Conservation (phyloP, 352 stramenopile species). For the Globisporangium splendens region DNA sequence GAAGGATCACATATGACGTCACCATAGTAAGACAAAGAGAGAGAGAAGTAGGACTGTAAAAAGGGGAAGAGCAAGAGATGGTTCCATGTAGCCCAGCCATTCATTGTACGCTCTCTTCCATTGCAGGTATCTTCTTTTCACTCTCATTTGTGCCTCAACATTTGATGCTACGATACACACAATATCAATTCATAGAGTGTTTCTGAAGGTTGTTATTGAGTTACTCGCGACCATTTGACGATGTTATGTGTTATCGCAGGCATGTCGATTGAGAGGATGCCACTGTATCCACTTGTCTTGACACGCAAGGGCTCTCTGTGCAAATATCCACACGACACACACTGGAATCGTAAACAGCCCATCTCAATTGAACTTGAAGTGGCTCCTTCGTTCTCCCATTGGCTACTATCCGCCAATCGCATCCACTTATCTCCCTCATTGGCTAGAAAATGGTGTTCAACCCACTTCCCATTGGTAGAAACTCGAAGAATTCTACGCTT, state of each 20-base stretch:
- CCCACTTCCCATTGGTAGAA: too few relatives aligned
- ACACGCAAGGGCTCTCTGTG: background rate
- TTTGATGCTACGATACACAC: too few relatives aligned
- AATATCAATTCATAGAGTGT: too few relatives aligned
- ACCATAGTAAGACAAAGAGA: background rate
- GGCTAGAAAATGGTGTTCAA: background rate
- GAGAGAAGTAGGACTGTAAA: background rate
- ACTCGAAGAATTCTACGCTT: background rate
- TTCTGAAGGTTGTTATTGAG: too few relatives aligned
- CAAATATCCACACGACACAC: background rate
- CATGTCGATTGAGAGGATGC: too few relatives aligned
- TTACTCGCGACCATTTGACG: too few relatives aligned
- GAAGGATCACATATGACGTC: slow-evolving; percentile 7
- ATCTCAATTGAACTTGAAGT: slow-evolving; percentile 14
- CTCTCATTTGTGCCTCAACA: too few relatives aligned
- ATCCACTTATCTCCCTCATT: background rate
- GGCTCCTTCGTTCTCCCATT: background rate
- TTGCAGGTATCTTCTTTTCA: too few relatives aligned
- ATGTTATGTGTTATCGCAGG: too few relatives aligned
- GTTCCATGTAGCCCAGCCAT: too few relatives aligned
- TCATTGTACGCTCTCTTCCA: too few relatives aligned
- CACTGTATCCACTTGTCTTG: background rate
- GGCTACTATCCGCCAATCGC: background rate
- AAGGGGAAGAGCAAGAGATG: too few relatives aligned
- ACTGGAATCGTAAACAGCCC: background rate